phyloP scores from a whole-genome alignment of 176 grass and related monocot species.

The Metroxylon sagu region DNA sequence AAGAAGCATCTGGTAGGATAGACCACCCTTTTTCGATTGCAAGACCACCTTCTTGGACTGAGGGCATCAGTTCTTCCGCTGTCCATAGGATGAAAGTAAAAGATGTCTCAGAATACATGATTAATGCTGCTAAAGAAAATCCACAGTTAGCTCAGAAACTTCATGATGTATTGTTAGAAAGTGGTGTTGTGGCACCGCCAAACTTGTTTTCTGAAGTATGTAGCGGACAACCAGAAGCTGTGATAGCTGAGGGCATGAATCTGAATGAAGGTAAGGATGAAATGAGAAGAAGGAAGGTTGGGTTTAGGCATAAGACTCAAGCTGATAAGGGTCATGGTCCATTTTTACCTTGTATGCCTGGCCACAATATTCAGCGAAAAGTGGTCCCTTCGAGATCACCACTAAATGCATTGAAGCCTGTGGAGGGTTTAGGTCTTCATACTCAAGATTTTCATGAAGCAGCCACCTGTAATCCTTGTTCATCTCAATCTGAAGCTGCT shows the following conservation, averaged over 20 bases:
- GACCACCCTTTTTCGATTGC: slow-evolving; percentile 6
- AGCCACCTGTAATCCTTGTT: not conserved
- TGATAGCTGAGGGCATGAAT: slow-evolving; percentile 4
- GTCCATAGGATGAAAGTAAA: slow-evolving; percentile 89
- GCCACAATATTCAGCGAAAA: not conserved
- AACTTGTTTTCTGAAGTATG: slow-evolving; percentile 90
- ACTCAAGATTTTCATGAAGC: slow-evolving; percentile 15
- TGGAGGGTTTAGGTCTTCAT: slow-evolving; percentile 41
- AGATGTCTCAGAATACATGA: slow-evolving; percentile 98
- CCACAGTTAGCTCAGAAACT: slow-evolving; percentile 85
- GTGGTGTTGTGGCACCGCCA: slow-evolving; percentile 82
- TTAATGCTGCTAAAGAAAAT: slow-evolving; percentile 97
- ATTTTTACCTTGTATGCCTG: slow-evolving; percentile 34
- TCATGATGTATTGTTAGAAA: slow-evolving; percentile 93
- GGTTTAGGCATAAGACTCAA: not conserved
- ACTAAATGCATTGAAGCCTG: slow-evolving; percentile 42
- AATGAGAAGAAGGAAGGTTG: slow-evolving; percentile 24
- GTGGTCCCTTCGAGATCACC: not conserved
- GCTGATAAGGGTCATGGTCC: slow-evolving; percentile 44
- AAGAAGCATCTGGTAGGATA: slow-evolving; percentile 10
- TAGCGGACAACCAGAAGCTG: slow-evolving; percentile 51
- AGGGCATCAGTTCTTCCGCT: slow-evolving; percentile 36
- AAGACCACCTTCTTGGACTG: slow-evolving; percentile 20
- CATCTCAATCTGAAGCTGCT: slow-evolving; percentile 13
- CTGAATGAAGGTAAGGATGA: slow-evolving; percentile 27